Base-by-base conservation (phyloP, 2,329 filamentous ascomycete species). In the Didymellaceae sp. region DNA sequence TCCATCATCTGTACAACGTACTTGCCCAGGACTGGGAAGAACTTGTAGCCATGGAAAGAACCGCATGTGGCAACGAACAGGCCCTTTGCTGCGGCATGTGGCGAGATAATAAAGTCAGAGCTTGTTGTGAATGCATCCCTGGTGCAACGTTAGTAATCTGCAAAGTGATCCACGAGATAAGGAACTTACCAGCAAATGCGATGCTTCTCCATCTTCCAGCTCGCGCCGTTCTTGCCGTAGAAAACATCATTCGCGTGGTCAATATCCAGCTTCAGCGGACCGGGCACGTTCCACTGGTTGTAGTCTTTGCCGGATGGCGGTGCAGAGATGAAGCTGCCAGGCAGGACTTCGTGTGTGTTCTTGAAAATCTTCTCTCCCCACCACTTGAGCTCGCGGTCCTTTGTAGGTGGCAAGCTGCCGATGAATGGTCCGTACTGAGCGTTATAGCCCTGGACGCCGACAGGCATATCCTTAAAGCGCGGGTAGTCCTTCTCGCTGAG, bases 101-200 rank as follows among this genome's bases (percentile, higher is more conserved):
- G 75, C 32, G 81, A 78, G 37, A 85, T 75, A 25, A 85, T 73
- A 62, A 80, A 84, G 51, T 83, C 78, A 18, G 81, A 81, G n/a
- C 76, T 75, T 1, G 78, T 78, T 0, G 79, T 82, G 59, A 87
- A 82, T 8, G 84, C 85, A 56, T 88, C 86, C 86, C 85, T 87
- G 45, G 2, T 14, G 5, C 13, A 11, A 5, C 26, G 20, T 62
- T 49, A 59, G 47, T 39, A n/a, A 41, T 5, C 73, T 56, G 80
- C 18, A 13, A 38, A 6, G n/a, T 11, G 10, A 24, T 20, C 25
- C 4, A 32, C 18, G 38, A 38, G 8, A 8, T 9, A 18, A 5
- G 30, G 11, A 11, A 44, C 63, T 68, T 68, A 87, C 85, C 86
- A 88, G 78, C 85, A 88, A 51, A 88, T 83, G 5, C 86, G 79